Conservation (phyloP, 1,284 basidiomycete species). For the Tylopilus sp. region DNA sequence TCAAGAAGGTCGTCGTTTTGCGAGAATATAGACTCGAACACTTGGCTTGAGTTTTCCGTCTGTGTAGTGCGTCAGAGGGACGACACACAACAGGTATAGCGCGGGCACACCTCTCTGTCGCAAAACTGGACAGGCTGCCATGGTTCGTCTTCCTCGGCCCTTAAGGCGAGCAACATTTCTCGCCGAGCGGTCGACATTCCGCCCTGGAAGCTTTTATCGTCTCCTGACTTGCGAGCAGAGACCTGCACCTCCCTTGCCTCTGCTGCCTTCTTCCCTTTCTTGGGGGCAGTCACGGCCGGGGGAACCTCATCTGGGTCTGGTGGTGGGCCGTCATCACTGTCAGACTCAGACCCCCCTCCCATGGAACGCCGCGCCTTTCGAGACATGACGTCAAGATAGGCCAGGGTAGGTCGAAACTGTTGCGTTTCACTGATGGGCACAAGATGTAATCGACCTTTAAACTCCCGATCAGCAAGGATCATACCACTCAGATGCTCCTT, state of each 20-base stretch:
- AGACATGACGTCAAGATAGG: constrained; percentile 67
- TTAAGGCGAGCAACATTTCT: constrained; percentile 68
- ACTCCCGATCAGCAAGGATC: constrained; percentile 13
- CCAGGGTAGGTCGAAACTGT: constrained; percentile 73
- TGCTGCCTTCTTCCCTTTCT: constrained; percentile 51
- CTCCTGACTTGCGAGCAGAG: constrained; percentile 56
- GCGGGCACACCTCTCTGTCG: constrained; percentile 57
- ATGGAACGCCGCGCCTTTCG: constrained; percentile 55
- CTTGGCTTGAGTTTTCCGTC: constrained; percentile 51
- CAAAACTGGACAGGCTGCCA: constrained; percentile 65
- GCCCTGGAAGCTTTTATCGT: constrained; percentile 57
- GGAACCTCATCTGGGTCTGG: constrained; percentile 69
- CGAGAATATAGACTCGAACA: constrained; percentile 63
- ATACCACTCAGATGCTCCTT: background rate
- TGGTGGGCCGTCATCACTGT: constrained; percentile 72
- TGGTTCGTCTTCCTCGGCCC: constrained; percentile 66
- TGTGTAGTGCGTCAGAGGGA: constrained; percentile 29
- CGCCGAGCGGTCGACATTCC: constrained; percentile 57
- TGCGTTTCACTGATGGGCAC: constrained; percentile 72
- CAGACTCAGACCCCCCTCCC: constrained; percentile 51
- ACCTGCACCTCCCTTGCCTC: constrained; percentile 73
- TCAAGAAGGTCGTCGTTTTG: constrained; percentile 47
- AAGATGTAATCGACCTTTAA: constrained; percentile 66
- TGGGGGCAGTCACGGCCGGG: constrained; percentile 44
- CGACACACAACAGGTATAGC: constrained; percentile 1